A percentile compares a stretch with the other conserved stretches of the same genome.
Evolutionary conservation across 2,329 filamentous ascomycete species (phyloP).

Genomic region (Botrytis fragariae): DNA sequence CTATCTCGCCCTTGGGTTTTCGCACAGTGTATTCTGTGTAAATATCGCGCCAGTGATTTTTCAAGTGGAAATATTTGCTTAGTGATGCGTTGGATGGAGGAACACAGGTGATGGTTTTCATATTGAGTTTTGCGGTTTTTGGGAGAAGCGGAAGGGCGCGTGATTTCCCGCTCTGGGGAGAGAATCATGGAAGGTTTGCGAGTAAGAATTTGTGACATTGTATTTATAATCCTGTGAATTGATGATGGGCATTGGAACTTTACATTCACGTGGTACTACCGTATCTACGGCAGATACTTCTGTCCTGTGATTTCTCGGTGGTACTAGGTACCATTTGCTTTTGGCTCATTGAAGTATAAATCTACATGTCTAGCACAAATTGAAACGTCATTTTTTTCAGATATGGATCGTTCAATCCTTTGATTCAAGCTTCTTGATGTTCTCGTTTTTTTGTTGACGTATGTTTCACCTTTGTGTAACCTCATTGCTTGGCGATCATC

Average conservation of each 20-base stretch:
- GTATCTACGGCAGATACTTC: neutral
- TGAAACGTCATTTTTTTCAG: neutral
- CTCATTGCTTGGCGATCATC: neutral
- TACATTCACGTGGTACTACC: neutral
- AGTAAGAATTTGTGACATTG: too few species aligned
- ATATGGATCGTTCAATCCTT: neutral
- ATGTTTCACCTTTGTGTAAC: neutral
- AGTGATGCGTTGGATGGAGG: conserved; percentile 71
- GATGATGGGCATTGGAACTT: neutral
- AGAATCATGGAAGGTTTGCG: conserved; percentile 26
- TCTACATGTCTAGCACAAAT: neutral
- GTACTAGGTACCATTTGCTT: neutral
- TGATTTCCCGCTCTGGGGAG: conserved; percentile 32
- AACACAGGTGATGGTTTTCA: conserved; percentile 60
- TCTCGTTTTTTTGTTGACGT: neutral
- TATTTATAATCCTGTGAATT: neutral
- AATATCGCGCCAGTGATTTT: conserved; percentile 58
- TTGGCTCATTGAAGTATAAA: neutral
- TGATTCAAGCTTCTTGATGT: neutral
- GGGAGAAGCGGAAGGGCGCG: conserved; percentile 37
- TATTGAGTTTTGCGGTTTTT: conserved; percentile 58
- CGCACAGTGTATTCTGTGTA: conserved; percentile 68
- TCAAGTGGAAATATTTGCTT: conserved; percentile 74
- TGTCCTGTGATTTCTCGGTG: neutral
- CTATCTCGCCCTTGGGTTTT: conserved; percentile 67